A percentile compares a stretch with the other conserved stretches of the same genome.
Conservation (phyloP, 1,284 basidiomycete species). For the Sparassis latifolia region DNA sequence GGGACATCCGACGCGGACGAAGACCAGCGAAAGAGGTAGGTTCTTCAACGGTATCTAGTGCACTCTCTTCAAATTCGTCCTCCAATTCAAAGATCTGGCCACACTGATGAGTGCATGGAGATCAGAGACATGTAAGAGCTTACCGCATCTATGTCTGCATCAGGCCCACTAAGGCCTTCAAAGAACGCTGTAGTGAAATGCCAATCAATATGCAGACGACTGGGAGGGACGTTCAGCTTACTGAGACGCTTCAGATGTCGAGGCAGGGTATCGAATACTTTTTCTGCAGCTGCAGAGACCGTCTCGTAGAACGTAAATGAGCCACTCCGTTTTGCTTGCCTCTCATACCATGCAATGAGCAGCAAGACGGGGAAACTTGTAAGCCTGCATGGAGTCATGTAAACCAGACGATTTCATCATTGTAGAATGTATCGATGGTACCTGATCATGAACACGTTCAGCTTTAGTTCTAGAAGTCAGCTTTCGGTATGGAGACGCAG, state of each 20-base stretch:
- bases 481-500: too few relatives aligned
- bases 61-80: constrained; percentile 52
- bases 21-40: constrained; percentile 22
- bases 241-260: constrained; percentile 65
- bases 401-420: too few relatives aligned
- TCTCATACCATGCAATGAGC: constrained; percentile 76
- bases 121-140: constrained; percentile 17
- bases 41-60: constrained; percentile 42
- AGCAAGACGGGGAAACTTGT: constrained; percentile 87
- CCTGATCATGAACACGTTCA: constrained; percentile 85
- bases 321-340: constrained; percentile 62
- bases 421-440: constrained; percentile 13
- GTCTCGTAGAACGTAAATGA: constrained; percentile 70
- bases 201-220: not conserved
- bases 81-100: constrained; percentile 57
- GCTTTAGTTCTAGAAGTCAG: constrained; percentile 30
- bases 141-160: constrained; percentile 70
- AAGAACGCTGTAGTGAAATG: constrained; percentile 40
- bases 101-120: constrained; percentile 1
- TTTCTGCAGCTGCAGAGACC: constrained; percentile 57
- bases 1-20: constrained; percentile 26
- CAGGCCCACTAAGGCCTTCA: constrained; percentile 70
- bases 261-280: constrained; percentile 66
- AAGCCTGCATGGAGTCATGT: constrained; percentile 34
- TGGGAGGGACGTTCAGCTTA: constrained; percentile 30